Conservation (phyloP, 179 eudicot species). For the Gypsophila paniculata region DNA sequence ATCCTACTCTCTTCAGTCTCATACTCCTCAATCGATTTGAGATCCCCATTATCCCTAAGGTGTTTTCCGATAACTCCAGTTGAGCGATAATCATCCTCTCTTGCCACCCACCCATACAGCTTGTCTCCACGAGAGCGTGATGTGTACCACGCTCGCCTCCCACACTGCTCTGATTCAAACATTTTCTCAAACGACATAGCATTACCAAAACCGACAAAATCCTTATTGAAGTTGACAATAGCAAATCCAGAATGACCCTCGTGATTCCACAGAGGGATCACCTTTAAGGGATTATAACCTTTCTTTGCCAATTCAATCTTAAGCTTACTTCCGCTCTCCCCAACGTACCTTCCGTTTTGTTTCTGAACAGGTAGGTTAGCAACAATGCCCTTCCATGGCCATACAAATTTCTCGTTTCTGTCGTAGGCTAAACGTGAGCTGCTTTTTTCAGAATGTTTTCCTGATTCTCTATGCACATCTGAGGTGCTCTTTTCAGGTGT, state of each 20-base stretch:
- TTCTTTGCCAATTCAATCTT: constrained; percentile 26
- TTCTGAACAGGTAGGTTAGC: constrained; percentile 45
- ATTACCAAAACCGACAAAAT: constrained; percentile 39
- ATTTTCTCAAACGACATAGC: constrained; percentile 50
- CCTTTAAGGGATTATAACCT: constrained; percentile 43
- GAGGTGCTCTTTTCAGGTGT: constrained; percentile 13
- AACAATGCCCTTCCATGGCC: constrained; percentile 61
- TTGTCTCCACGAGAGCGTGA: constrained; percentile 30
- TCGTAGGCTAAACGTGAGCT: constrained; percentile 12
- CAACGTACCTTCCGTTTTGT: constrained; percentile 33
- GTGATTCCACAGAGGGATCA: constrained; percentile 43
- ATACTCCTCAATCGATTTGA: constrained; percentile 40
- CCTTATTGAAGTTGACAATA: constrained; percentile 39
- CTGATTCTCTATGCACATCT: not conserved
- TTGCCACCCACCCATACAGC: constrained; percentile 57
- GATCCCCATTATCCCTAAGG: constrained; percentile 42
- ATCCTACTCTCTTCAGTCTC: constrained; percentile 39
- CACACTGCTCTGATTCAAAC: constrained; percentile 37
- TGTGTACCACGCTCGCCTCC: constrained; percentile 40
- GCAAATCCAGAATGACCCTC: constrained; percentile 47
- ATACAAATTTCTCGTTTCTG: constrained; percentile 36
- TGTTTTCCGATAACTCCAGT: constrained; percentile 38
- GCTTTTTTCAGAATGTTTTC: constrained; percentile 2
- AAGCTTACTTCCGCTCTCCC: constrained; percentile 40
- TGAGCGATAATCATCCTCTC: constrained; percentile 44